Base-by-base conservation (phyloP, 2,329 filamentous ascomycete genomes). In the Paracorniculantispora psalliotae region DNA sequence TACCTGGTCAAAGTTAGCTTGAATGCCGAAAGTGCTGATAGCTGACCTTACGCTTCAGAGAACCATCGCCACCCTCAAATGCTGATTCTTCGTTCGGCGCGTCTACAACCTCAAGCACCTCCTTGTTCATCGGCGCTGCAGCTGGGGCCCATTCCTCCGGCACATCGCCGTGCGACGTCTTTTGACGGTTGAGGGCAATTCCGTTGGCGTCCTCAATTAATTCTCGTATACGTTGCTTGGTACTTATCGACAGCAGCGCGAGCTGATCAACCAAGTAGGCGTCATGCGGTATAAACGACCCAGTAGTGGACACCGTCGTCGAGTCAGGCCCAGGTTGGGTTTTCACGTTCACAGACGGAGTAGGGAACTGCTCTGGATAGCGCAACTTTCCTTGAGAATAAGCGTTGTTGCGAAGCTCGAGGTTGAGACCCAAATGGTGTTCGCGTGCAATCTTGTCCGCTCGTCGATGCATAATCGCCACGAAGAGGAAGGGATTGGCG, bases 251-350 rank as follows among this genome's bases (percentile, higher is more conserved):
- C 60, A 97, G 71, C 17, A 97, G 79, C 26, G 90, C 89, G 47
- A 97, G 75, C 64, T 97, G 89, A 62, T 96, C 92, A 15, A 89
- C 88, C 35, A 96, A 77, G 57, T 83, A 86, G 1, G 90, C 85
- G 46, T 92, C 89, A 37, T 88, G 85, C 0, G 94, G 83, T 39
- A 96, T 83, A 57, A 89, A 91, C 21, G 85, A 84, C 2, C 86
- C 87, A 15, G 79, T 81, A 1, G 87, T 86, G 44, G 82, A 74
- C 2, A 90, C 80, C 25, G 88, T 73, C 13, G 83, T 80, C 33
- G 83, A 83, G 53, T 91, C 85, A 0, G 85, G 81, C 0, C 84
- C 85, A 1, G 76, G 77, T 61, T 81, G 81, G 60, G 75, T 81
- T 71, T 67, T 79, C 48, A 79, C 83, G 62, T 71, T 85, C 25